phyloP scores from a whole-genome alignment of 2,329 filamentous ascomycete genomes.

The Pyrenophora teres region DNA sequence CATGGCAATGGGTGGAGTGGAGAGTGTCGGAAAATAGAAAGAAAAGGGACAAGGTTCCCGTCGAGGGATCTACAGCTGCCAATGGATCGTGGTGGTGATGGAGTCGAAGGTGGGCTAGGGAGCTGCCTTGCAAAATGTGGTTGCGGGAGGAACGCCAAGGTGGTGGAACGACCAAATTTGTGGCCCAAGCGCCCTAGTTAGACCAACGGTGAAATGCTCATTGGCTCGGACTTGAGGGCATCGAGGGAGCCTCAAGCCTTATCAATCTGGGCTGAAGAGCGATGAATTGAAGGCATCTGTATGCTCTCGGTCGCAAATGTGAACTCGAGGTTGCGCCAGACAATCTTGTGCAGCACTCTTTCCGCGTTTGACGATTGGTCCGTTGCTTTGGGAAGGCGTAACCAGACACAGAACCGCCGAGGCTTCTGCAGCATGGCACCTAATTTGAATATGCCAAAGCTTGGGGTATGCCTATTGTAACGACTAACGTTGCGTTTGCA shows the following conservation, averaged over 20 bases:
- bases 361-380: background rate
- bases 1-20: slow-evolving; percentile 48
- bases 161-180: slow-evolving; percentile 14
- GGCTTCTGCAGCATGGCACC: too few relatives aligned
- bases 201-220: slow-evolving; percentile 4
- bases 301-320: background rate
- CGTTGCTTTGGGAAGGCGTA: background rate
- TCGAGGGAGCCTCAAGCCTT: too few relatives aligned
- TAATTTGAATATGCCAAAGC: too few relatives aligned
- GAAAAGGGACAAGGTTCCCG: slow-evolving; percentile 39
- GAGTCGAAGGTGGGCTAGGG: slow-evolving; percentile 34
- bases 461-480: background rate
- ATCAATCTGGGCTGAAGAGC: too few relatives aligned
- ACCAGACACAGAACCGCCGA: background rate
- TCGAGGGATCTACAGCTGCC: slow-evolving; percentile 43
- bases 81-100: slow-evolving; percentile 46
- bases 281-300: background rate
- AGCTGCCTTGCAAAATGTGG: slow-evolving; percentile 26
- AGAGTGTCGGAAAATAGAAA: slow-evolving; percentile 44
- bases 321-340: background rate
- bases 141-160: slow-evolving; percentile 21
- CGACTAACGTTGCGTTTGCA: too few relatives aligned
- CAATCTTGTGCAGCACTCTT: background rate
- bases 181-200: slow-evolving; percentile 3
- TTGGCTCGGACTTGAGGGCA: background rate